A percentile compares a stretch with the other conserved stretches of the same genome.
Conservation (phyloP, 768 basidiomycete species). For the Myochromella boudieri region DNA sequence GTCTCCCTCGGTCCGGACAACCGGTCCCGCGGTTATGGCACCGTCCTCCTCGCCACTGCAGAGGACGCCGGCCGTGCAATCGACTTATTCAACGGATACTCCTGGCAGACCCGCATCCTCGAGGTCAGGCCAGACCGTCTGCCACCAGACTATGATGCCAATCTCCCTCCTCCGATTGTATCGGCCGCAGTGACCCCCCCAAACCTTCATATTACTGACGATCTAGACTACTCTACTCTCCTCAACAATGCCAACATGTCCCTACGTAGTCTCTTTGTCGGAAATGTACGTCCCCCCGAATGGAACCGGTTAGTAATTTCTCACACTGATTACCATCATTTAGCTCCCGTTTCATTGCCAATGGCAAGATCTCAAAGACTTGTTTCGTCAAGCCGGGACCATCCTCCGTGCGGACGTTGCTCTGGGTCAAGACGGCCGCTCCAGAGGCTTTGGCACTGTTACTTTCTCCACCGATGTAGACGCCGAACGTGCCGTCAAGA, state of each 20-base stretch:
- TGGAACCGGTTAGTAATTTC: too few relatives aligned
- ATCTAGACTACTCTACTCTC: conserved; percentile 20
- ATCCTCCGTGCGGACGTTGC: conserved; percentile 91
- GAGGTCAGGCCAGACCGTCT: conserved; percentile 91
- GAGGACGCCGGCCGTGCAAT: conserved; percentile 95
- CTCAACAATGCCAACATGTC: conserved; percentile 24
- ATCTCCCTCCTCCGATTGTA: conserved; percentile 16
- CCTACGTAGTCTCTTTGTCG: conserved; percentile 76
- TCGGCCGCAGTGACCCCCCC: conserved; percentile 2
- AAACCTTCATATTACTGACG: conserved; percentile 5
- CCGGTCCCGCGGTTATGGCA: conserved; percentile 90
- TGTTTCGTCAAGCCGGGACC: conserved; percentile 88
- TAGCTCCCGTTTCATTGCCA: conserved; percentile 92
- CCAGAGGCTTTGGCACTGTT: conserved; percentile 92
- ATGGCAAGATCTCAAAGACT: conserved; percentile 98
- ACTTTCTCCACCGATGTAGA: conserved; percentile 82
- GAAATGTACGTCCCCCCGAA: conserved; percentile 67
- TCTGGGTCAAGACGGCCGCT: conserved; percentile 83
- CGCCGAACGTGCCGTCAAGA: conserved; percentile 77
- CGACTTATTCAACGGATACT: conserved; percentile 94
- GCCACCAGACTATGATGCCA: conserved; percentile 58
- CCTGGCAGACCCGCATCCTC: conserved; percentile 92
- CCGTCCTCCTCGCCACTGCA: conserved; percentile 90
- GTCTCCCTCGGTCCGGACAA: conserved; percentile 85
- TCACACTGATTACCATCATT: conserved; percentile 15